Evolutionary conservation across 164 flowering plant genomes (phyloP).

Genomic region (Saururus chinensis): DNA sequence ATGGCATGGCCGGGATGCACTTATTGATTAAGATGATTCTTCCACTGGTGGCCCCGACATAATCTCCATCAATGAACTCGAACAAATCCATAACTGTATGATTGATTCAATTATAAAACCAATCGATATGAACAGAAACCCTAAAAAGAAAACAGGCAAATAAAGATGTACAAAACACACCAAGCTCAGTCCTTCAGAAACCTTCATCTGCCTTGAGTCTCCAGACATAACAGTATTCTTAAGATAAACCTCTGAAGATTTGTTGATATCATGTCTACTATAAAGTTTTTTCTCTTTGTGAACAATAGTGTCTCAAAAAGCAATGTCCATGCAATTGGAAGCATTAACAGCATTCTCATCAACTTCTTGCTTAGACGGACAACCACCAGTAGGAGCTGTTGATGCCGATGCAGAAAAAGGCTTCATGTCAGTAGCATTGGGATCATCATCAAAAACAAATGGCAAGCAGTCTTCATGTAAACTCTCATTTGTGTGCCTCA

Average conservation of each 20-base stretch:
- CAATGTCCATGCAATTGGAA: conserved; percentile 21
- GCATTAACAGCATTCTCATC: conserved; percentile 24
- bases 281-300: conserved; percentile 24
- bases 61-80: conserved; percentile 81
- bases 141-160: conserved; percentile 2
- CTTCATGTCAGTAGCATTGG: conserved; percentile 51
- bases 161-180: not conserved
- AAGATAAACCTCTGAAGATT: conserved; percentile 24
- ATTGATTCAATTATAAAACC: conserved; percentile 8
- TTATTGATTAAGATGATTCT: conserved; percentile 39
- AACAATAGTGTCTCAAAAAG: conserved; percentile 22
- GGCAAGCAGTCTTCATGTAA: conserved; percentile 79
- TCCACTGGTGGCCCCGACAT: conserved; percentile 79
- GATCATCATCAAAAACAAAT: conserved; percentile 65
- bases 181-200: conserved; percentile 40
- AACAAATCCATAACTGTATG: conserved; percentile 54
- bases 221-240: conserved; percentile 20
- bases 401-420: conserved; percentile 41
- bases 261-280: conserved; percentile 18
- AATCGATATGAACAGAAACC: not conserved
- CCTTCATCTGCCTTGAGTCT: conserved; percentile 26
- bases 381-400: conserved; percentile 38
- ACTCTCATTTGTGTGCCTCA: conserved; percentile 37
- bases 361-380: conserved; percentile 30
- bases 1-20: conserved; percentile 36